Percentiles rank a stretch among this genome's conserved stretches.
phyloP scores from a whole-genome alignment of 2,329 filamentous ascomycete species.

The Aspergillus pseudotamarii region DNA sequence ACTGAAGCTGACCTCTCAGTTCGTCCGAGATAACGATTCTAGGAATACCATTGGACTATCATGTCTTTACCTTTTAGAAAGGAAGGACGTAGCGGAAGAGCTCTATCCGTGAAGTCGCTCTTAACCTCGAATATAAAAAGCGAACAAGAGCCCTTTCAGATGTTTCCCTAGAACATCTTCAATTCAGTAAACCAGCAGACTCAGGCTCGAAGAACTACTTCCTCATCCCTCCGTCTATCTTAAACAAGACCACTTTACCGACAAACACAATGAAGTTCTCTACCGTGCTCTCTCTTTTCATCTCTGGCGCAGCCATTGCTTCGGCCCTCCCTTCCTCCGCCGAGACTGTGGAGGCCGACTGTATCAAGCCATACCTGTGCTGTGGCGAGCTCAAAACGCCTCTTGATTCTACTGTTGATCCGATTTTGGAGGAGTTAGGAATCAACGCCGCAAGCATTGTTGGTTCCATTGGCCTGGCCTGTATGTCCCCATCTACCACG shows the following conservation, averaged over 20 bases:
- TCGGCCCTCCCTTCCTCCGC: conserved; percentile 26
- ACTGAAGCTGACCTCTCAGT: not conserved
- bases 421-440: conserved; percentile 26
- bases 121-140: not conserved
- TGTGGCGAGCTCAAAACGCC: conserved; percentile 33
- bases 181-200: not conserved
- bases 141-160: not conserved
- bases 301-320: conserved; percentile 32
- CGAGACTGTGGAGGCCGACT: conserved; percentile 13
- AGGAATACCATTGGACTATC: not conserved
- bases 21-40: not conserved
- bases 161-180: not conserved
- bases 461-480: conserved; percentile 32
- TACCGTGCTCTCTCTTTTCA: conserved; percentile 31
- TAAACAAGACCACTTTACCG: not conserved
- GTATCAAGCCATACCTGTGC: conserved; percentile 29
- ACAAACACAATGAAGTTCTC: conserved; percentile 31
- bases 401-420: conserved; percentile 29
- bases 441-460: conserved; percentile 28
- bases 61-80: not conserved
- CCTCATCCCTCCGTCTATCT: not conserved
- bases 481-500: conserved; percentile 15
- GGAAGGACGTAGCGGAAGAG: not conserved
- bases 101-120: not conserved
- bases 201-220: not conserved